These are phyloP conservation scores for Botrytis porri DNA, from an alignment of 2,329 filamentous ascomycete genomes.

Conservation along the genomic window DNA sequence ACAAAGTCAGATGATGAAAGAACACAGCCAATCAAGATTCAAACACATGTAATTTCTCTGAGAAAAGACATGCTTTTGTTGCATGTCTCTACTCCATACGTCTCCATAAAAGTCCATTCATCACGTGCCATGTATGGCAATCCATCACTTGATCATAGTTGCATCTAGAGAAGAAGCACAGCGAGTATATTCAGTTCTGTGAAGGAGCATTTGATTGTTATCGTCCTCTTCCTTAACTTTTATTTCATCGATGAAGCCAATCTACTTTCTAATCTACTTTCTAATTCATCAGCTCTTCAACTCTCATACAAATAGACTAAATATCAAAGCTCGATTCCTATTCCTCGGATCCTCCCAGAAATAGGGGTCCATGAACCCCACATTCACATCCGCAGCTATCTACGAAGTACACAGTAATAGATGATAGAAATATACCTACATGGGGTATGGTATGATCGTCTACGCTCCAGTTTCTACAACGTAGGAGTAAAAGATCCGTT, in stretches of 20 bases:
- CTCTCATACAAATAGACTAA: background rate
- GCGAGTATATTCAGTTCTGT: background rate
- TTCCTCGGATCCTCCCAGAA: background rate
- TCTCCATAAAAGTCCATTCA: background rate
- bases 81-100: background rate
- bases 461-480: background rate
- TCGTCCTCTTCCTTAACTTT: too few relatives aligned
- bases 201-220: background rate
- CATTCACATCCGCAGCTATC: background rate
- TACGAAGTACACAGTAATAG: too few relatives aligned
- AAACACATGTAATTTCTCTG: background rate
- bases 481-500: constrained; percentile 9
- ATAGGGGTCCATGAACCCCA: background rate
- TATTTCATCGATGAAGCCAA: background rate
- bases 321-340: background rate
- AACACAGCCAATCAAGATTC: background rate
- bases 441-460: background rate
- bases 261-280: background rate
- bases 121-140: background rate
- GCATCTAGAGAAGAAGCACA: background rate
- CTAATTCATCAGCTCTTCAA: background rate
- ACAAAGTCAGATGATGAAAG: background rate
- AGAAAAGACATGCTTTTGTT: background rate
- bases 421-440: background rate
- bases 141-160: background rate